A percentile compares a stretch with the other conserved stretches of the same genome.
phyloP scores from a whole-genome alignment of 164 flowering plant genomes.

The Magnolia sinica region DNA sequence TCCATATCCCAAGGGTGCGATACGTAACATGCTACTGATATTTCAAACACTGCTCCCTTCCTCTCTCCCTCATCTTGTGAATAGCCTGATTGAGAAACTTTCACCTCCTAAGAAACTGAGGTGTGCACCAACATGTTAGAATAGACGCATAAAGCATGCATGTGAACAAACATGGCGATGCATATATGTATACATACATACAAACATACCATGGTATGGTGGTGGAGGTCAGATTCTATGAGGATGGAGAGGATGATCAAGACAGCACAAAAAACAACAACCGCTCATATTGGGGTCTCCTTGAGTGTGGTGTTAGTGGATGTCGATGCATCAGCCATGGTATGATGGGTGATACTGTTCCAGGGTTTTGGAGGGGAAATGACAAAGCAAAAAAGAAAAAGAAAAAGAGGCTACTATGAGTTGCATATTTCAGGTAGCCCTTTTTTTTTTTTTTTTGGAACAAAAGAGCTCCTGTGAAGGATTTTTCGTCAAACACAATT shows the following conservation, averaged over 20 bases:
- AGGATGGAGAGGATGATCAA: conserved; percentile 43
- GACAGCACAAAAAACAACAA: conserved; percentile 45
- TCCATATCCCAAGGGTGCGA: no score
- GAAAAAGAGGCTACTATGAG: not conserved
- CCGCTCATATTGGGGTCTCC: conserved; percentile 66
- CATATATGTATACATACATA: not conserved
- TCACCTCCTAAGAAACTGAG: conserved; percentile 16
- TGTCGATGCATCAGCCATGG: not conserved
- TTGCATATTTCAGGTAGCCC: not conserved
- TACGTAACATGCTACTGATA: no score
- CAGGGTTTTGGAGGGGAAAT: not conserved
- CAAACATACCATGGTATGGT: conserved; percentile 36
- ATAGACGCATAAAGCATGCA: not conserved
- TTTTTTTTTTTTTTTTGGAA: not conserved
- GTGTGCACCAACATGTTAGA: not conserved
- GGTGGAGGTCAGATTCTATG: conserved; percentile 43
- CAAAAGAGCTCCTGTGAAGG: not conserved
- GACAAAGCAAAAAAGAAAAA: not conserved
- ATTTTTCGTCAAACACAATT: no score
- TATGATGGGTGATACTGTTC: not conserved
- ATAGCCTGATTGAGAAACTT: conserved; percentile 25
- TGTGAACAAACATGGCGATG: not conserved
- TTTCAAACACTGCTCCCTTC: not conserved
- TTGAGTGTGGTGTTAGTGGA: conserved; percentile 25
- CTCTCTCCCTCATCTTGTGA: conserved; percentile 57